Conservation (phyloP, 2,329 filamentous ascomycete genomes). For the Aphanocladium album region DNA sequence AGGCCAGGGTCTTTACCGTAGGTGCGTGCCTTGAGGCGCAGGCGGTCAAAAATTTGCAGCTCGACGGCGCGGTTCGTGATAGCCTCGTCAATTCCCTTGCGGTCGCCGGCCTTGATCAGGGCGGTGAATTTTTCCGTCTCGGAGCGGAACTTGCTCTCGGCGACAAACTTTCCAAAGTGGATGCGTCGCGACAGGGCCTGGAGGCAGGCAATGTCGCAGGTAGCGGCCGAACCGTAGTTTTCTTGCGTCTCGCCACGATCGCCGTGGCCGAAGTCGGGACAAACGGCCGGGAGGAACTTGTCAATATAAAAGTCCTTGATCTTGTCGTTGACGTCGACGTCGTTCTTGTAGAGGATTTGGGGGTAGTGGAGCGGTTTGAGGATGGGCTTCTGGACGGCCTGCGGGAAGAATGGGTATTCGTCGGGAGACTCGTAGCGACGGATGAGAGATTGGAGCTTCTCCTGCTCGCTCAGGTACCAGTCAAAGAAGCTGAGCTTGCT, state of each 20-base stretch:
- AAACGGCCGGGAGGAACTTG: conserved; percentile 77
- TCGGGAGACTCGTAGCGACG: conserved; percentile 94
- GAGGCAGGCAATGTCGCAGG: conserved; percentile 82
- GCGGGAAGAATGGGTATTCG: conserved; percentile 95
- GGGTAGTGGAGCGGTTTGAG: conserved; percentile 88
- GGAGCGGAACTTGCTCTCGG: conserved; percentile 87
- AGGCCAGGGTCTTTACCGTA: conserved; percentile 86
- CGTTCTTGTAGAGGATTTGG: conserved; percentile 77
- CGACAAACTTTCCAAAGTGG: conserved; percentile 98
- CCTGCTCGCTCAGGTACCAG: conserved; percentile 88
- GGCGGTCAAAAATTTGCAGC: conserved; percentile 80
- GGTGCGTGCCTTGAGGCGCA: conserved; percentile 83
- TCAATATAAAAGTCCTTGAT: conserved; percentile 83
- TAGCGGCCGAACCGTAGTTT: conserved; percentile 91
- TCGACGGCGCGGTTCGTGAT: conserved; percentile 91
- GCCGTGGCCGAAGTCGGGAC: conserved; percentile 67
- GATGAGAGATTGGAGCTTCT: conserved; percentile 85
- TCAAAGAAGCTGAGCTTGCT: conserved; percentile 78
- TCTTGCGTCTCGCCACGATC: conserved; percentile 84
- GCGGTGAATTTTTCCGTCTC: conserved; percentile 75
- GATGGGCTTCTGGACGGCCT: conserved; percentile 71
- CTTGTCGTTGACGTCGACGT: conserved; percentile 83
- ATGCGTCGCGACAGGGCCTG: conserved; percentile 87
- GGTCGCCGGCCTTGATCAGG: conserved; percentile 76
- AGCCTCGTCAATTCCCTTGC: conserved; percentile 75